Conservation (phyloP, 257 asterid genomes). For the Nicotiana sylvestris region DNA sequence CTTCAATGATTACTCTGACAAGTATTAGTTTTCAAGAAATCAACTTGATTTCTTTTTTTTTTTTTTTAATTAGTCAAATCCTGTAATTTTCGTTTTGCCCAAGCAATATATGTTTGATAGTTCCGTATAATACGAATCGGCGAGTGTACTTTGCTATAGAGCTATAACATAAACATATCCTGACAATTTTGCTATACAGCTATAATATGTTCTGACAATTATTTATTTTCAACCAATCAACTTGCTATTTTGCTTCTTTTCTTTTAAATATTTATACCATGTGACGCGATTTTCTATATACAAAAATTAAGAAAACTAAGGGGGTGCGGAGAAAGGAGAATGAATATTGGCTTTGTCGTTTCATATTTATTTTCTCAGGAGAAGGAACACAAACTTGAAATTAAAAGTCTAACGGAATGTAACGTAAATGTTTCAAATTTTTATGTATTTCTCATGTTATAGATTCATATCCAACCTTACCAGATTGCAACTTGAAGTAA, state of each 20-base stretch:
- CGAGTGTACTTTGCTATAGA: not conserved
- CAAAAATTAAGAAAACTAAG: no score
- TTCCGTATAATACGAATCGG: no score
- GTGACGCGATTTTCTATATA: not conserved
- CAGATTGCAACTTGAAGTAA: not conserved
- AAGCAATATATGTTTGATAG: no score
- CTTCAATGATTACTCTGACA: not conserved
- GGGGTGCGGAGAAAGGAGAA: no score
- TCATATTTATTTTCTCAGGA: no score
- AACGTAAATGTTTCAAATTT: no score
- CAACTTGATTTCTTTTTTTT: not conserved
- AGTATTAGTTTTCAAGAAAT: not conserved
- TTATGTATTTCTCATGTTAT: not conserved
- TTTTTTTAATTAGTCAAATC: not conserved
- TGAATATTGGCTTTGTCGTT: no score
- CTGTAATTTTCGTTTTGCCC: not conserved
- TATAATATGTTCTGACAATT: not conserved
- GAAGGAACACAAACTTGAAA: no score
- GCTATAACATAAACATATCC: not conserved
- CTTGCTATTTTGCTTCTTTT: not conserved
- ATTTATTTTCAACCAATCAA: not conserved
- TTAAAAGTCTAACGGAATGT: no score
- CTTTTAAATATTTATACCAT: not conserved
- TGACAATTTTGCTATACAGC: not conserved
- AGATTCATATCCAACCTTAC: not conserved